Evolutionary conservation across 202 grass and related monocot genomes (phyloP).

Genomic region (Saccharum hybrid): DNA sequence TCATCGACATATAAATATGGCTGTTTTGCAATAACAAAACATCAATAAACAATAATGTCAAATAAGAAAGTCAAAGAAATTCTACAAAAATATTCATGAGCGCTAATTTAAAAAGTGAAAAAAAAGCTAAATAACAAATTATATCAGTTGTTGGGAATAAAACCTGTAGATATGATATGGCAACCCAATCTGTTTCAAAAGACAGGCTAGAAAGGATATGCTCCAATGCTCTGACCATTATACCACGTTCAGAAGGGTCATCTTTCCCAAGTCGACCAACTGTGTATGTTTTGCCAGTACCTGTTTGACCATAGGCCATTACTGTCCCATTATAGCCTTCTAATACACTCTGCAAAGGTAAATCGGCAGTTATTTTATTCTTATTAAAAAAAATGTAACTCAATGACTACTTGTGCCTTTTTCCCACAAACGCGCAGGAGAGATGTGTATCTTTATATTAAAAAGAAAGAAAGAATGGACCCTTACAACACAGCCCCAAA

Average conservation of each 20-base stretch:
- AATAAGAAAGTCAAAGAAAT: slow-evolving; percentile 36
- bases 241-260: slow-evolving; percentile 86
- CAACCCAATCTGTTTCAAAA: slow-evolving; percentile 57
- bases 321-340: slow-evolving; percentile 99
- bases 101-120: slow-evolving; percentile 1
- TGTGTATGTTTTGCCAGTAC: slow-evolving; percentile 98
- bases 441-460: background rate
- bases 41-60: background rate
- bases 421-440: background rate
- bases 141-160: slow-evolving; percentile 7
- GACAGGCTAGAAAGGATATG: slow-evolving; percentile 76
- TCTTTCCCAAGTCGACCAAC: slow-evolving; percentile 82
- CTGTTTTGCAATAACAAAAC: slow-evolving; percentile 10
- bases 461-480: background rate
- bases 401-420: background rate
- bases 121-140: slow-evolving; percentile 1
- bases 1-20: background rate
- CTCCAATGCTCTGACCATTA: slow-evolving; percentile 97
- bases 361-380: slow-evolving; percentile 39
- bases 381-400: slow-evolving; percentile 38
- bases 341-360: slow-evolving; percentile 89
- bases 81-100: background rate
- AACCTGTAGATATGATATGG: slow-evolving; percentile 94
- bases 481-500: background rate
- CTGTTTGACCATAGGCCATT: slow-evolving; percentile 99